These are phyloP conservation scores for Rhodosporidiobolus odoratus DNA, from an alignment of 768 basidiomycete genomes.

Conservation along the genomic window DNA sequence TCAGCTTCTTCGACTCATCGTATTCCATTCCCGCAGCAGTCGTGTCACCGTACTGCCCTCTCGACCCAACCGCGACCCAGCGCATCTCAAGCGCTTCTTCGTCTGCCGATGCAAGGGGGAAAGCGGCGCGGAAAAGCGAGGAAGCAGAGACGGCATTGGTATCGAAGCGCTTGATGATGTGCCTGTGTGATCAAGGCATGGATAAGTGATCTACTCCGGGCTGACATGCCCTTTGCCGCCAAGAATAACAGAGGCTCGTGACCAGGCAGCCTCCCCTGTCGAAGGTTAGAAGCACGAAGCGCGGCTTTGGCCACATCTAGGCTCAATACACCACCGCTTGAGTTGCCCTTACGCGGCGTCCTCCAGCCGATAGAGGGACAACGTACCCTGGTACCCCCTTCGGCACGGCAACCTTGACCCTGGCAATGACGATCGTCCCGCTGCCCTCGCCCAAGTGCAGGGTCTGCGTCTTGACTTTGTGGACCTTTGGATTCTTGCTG, in stretches of 20 bases:
- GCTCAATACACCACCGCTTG: too few relatives aligned
- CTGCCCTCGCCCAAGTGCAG: constrained; percentile 25
- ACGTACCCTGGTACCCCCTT: constrained; percentile 36
- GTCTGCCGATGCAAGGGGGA: constrained; percentile 27
- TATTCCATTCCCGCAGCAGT: constrained; percentile 27
- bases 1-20: constrained; percentile 34
- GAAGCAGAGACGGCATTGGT: constrained; percentile 40
- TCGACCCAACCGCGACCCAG: constrained; percentile 21
- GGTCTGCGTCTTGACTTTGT: constrained; percentile 39
- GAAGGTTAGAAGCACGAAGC: too few relatives aligned
- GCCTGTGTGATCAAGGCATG: constrained; percentile 3
- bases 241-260: not conserved
- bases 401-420: constrained; percentile 37
- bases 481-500: constrained; percentile 1
- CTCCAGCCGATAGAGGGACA: not conserved
- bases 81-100: constrained; percentile 38
- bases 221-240: too few relatives aligned
- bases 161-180: constrained; percentile 43
- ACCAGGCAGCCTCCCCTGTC: too few relatives aligned
- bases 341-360: too few relatives aligned
- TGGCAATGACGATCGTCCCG: constrained; percentile 35
- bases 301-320: too few relatives aligned
- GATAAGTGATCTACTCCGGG: too few relatives aligned
- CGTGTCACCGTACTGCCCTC: constrained; percentile 35
- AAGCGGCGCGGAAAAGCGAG: constrained; percentile 40